phyloP scores from a whole-genome alignment of 306 rosid species.

The Myrica gale region DNA sequence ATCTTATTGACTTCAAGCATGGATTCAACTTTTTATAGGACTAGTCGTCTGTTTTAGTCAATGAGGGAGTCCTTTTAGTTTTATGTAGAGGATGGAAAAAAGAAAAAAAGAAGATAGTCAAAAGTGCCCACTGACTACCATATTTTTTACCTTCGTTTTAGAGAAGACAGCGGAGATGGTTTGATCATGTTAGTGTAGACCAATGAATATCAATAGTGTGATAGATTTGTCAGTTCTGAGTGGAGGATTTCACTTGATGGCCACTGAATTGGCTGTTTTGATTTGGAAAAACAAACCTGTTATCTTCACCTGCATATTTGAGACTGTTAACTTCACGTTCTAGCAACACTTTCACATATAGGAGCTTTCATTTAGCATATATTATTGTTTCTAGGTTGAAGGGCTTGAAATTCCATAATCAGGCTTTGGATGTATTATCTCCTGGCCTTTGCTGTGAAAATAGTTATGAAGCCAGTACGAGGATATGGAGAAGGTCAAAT shows the following conservation, averaged over 20 bases:
- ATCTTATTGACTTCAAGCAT: neutral
- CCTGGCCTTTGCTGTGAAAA: neutral
- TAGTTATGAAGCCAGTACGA: neutral
- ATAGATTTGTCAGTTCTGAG: neutral
- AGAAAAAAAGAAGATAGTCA: neutral
- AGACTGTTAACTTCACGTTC: too few relatives aligned
- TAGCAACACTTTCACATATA: too few relatives aligned
- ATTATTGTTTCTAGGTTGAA: too few relatives aligned
- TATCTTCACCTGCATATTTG: neutral
- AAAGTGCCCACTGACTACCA: neutral
- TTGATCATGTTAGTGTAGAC: neutral
- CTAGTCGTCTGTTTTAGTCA: neutral
- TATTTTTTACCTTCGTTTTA: neutral
- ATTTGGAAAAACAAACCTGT: neutral
- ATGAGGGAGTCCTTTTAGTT: neutral
- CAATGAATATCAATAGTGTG: neutral
- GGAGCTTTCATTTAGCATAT: too few relatives aligned
- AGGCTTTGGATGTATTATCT: neutral
- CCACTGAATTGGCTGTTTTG: neutral
- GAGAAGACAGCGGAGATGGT: neutral
- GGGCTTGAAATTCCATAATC: neutral
- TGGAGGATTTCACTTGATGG: neutral
- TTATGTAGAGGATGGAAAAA: neutral
- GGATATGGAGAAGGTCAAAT: constrained; percentile 3
- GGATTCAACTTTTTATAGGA: neutral